Percentiles rank a stretch among this genome's conserved stretches.
These are phyloP conservation scores for Mycosphaerella sp. DNA, from an alignment of 2,329 filamentous ascomycete genomes.

Conservation along the genomic window DNA sequence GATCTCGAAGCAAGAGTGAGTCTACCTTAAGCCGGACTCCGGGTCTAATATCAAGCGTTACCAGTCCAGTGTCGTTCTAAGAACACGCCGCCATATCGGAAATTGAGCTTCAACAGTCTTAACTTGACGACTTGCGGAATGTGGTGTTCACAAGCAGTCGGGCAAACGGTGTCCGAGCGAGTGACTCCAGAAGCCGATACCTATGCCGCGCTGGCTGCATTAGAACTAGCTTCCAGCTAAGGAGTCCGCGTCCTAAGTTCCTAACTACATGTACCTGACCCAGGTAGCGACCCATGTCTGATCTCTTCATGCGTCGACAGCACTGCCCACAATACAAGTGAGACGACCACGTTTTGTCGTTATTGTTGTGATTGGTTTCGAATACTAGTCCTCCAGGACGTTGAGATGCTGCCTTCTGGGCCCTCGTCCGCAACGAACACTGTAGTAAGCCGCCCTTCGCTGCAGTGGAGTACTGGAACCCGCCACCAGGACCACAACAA, in stretches of 20 bases:
- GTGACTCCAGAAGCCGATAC: neutral
- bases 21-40: slow-evolving; percentile 1
- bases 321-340: too few species aligned
- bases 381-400: neutral
- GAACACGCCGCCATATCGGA: slow-evolving; percentile 4
- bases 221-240: neutral
- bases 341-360: too few species aligned
- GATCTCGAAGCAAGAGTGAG: neutral
- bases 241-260: neutral
- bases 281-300: too few species aligned
- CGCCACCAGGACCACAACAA: neutral
- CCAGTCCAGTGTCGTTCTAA: slow-evolving; percentile 1
- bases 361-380: too few species aligned
- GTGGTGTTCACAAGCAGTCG: neutral
- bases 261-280: too few species aligned
- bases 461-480: neutral
- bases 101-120: neutral
- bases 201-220: neutral
- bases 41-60: neutral
- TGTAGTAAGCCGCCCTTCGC: neutral
- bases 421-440: neutral
- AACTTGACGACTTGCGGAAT: neutral
- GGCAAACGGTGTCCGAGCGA: neutral
- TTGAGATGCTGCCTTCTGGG: neutral
- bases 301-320: too few species aligned